A percentile compares a stretch with the other conserved stretches of the same genome.
These are phyloP conservation scores for Colletotrichum sp. DNA, from an alignment of 2,329 filamentous ascomycete genomes.

Conservation along the genomic window DNA sequence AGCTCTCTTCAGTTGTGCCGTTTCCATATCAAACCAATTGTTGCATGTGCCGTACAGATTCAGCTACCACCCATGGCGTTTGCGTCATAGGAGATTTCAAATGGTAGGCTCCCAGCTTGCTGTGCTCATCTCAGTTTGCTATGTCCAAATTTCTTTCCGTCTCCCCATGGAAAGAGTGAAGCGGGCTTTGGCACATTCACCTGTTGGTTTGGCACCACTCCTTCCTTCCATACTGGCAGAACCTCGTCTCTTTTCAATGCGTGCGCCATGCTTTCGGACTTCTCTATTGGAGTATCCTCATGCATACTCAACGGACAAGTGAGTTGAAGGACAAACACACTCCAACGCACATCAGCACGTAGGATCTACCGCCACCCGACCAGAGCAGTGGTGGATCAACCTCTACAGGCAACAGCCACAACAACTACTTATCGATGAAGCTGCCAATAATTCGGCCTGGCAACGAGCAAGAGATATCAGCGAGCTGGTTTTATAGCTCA, in stretches of 20 bases:
- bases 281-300: neutral
- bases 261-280: neutral
- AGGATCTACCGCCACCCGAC: neutral
- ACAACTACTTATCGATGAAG: neutral
- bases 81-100: rapidly evolving
- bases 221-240: neutral
- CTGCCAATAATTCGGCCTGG: neutral
- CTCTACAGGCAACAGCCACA: neutral
- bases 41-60: neutral
- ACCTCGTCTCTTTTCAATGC: neutral
- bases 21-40: neutral
- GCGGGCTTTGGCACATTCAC: too few species aligned
- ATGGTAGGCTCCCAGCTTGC: rapidly evolving
- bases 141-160: too few species aligned
- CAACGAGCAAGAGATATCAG: neutral
- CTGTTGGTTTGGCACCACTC: neutral
- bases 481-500: neutral
- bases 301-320: neutral
- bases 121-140: neutral
- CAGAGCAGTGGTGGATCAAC: neutral
- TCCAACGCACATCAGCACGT: too few species aligned
- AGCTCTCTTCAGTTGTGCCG: neutral
- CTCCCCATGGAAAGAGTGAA: neutral
- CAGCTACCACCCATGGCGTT: neutral
- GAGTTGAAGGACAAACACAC: neutral